A percentile compares a stretch with the other conserved stretches of the same genome.
Conservation (phyloP, 2,329 filamentous ascomycete species). For the Penicillium sclerotiorum region DNA sequence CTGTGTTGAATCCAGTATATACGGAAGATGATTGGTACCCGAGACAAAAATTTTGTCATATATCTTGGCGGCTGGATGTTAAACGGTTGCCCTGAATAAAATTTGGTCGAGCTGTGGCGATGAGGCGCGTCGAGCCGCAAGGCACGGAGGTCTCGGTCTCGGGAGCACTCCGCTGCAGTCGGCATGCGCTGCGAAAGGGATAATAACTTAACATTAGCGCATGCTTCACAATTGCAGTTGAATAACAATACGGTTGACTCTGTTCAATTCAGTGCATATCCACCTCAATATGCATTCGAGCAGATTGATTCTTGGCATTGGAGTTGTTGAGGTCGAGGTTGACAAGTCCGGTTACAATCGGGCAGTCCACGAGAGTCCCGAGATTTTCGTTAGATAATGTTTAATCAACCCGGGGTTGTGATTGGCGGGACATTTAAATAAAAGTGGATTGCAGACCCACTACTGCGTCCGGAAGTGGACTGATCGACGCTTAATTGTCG, state of each 20-base stretch:
- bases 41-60: background rate
- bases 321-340: conserved; percentile 5
- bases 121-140: conserved; percentile 10
- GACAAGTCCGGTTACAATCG: conserved; percentile 18
- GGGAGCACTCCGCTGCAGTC: background rate
- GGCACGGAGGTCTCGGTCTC: background rate
- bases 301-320: conserved; percentile 8
- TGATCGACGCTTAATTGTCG: conserved; percentile 21
- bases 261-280: background rate
- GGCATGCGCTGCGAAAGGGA: background rate
- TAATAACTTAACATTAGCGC: background rate
- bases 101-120: conserved; percentile 4
- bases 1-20: no score
- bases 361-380: conserved; percentile 11
- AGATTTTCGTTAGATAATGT: conserved; percentile 24
- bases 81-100: background rate
- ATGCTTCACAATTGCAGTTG: background rate
- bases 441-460: conserved; percentile 7
- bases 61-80: no score
- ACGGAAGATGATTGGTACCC: background rate
- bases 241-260: background rate
- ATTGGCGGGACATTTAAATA: conserved; percentile 2
- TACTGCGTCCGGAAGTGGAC: conserved; percentile 9
- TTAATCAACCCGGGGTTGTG: conserved; percentile 4
- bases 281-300: background rate